A percentile compares a stretch with the other conserved stretches of the same genome.
phyloP scores from a whole-genome alignment of 306 rosid genomes.

The Hippophae rhamnoides region DNA sequence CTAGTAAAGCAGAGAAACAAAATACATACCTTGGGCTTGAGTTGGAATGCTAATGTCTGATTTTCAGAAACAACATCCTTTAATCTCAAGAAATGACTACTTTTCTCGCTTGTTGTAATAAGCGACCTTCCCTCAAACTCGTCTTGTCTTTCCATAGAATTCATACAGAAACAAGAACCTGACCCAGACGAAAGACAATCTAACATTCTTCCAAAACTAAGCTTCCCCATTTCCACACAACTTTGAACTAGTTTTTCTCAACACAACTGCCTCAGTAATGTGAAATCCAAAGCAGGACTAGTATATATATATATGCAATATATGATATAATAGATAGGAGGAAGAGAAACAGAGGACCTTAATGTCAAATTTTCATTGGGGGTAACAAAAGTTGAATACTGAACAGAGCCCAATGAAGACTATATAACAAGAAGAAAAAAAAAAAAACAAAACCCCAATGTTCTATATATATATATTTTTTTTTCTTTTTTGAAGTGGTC shows the following conservation, averaged over 20 bases:
- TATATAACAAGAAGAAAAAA: conserved; percentile 26
- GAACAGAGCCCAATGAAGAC: conserved; percentile 34
- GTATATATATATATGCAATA: conserved; percentile 8
- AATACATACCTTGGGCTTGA: conserved; percentile 64
- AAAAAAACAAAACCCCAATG: conserved; percentile 9
- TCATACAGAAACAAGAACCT: conserved; percentile 61
- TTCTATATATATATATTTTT: not conserved
- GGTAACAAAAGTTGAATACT: conserved; percentile 27
- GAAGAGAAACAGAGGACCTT: conserved; percentile 16
- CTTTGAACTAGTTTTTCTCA: not conserved
- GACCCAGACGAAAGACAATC: conserved; percentile 55
- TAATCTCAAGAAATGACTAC: conserved; percentile 35
- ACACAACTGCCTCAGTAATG: conserved; percentile 19
- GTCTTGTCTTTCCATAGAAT: conserved; percentile 37
- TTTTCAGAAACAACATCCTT: conserved; percentile 70
- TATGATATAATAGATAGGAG: conserved; percentile 10
- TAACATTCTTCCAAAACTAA: conserved; percentile 46
- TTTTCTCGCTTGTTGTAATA: conserved; percentile 28
- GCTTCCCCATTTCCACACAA: conserved; percentile 55
- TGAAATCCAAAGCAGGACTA: conserved; percentile 17
- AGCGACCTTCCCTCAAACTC: conserved; percentile 54
- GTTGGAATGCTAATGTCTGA: conserved; percentile 81
- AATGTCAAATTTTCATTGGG: conserved; percentile 51
- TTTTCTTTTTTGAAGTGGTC: not conserved
- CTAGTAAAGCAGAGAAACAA: not conserved